Evolutionary conservation across 2,329 filamentous ascomycete species (phyloP).

Genomic region (Akanthomyces muscarius): DNA sequence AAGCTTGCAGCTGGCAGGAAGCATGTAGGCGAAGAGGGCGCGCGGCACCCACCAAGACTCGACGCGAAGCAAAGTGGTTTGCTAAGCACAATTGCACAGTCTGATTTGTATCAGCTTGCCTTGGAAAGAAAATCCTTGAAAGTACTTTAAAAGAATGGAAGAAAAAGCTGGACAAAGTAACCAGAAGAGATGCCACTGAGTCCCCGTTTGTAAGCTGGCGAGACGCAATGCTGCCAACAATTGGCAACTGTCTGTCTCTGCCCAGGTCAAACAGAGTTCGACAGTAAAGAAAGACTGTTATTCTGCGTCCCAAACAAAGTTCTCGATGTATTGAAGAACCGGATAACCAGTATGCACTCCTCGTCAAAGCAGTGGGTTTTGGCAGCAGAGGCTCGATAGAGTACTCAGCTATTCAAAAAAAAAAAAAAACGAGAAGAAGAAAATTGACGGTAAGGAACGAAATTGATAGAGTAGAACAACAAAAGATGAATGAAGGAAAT

Average conservation of each 20-base stretch:
- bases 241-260: not conserved
- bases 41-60: not conserved
- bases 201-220: not conserved
- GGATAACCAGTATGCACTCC: too few relatives aligned
- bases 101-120: not conserved
- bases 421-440: too few relatives aligned
- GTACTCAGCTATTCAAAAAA: too few relatives aligned
- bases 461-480: not conserved
- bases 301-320: not conserved
- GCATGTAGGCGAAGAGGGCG: not conserved
- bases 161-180: not conserved
- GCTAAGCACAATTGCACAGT: not conserved
- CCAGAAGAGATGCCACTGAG: not conserved
- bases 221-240: not conserved
- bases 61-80: not conserved
- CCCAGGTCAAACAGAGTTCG: too few relatives aligned
- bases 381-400: too few relatives aligned
- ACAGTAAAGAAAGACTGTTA: not conserved
- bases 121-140: too few relatives aligned
- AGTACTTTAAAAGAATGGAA: not conserved
- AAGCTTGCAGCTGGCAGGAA: slow-evolving; percentile 11
- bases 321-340: not conserved
- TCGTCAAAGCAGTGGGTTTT: not conserved
- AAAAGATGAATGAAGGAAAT: not conserved
- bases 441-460: too few relatives aligned